Evolutionary conservation across 2,329 filamentous ascomycete genomes (phyloP).

Genomic region (Verticillium klebahnii): DNA sequence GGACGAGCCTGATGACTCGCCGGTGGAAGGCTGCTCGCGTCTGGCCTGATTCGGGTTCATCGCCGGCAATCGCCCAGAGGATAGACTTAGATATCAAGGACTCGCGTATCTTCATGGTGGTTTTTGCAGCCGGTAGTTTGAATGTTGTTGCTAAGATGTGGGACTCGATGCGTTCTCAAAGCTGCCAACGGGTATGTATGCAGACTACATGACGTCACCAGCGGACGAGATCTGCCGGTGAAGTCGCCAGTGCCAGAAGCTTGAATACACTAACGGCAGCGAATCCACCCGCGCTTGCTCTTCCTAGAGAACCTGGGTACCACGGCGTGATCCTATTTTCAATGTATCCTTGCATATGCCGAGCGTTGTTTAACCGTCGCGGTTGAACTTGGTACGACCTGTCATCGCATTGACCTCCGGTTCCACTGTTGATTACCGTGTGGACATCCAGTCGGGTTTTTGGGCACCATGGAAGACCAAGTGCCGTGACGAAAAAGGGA

Average conservation of each 20-base stretch:
- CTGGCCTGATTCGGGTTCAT: constrained; percentile 17
- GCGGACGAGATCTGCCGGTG: too few species aligned
- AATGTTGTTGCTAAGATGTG: background rate
- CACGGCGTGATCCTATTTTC: background rate
- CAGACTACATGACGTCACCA: too few species aligned
- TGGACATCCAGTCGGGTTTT: background rate
- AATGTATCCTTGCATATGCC: background rate
- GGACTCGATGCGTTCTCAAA: too few species aligned
- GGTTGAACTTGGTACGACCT: background rate
- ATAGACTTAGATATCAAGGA: constrained; percentile 52
- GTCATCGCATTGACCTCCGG: background rate
- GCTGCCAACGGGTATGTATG: too few species aligned
- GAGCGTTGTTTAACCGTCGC: background rate
- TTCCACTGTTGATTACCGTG: background rate
- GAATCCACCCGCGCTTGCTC: too few species aligned
- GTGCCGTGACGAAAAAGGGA: background rate
- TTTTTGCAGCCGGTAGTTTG: background rate
- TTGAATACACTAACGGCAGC: too few species aligned
- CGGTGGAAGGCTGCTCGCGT: constrained; percentile 14
- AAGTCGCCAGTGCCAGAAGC: too few species aligned
- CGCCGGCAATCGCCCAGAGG: constrained; percentile 48
- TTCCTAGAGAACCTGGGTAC: too few species aligned
- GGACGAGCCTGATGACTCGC: constrained; percentile 22
- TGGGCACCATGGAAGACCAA: background rate
- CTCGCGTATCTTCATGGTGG: constrained; percentile 24